These are phyloP conservation scores for Nakaseomyces delphensis DNA, from an alignment of 1,139 yeast species.

Conservation along the genomic window DNA sequence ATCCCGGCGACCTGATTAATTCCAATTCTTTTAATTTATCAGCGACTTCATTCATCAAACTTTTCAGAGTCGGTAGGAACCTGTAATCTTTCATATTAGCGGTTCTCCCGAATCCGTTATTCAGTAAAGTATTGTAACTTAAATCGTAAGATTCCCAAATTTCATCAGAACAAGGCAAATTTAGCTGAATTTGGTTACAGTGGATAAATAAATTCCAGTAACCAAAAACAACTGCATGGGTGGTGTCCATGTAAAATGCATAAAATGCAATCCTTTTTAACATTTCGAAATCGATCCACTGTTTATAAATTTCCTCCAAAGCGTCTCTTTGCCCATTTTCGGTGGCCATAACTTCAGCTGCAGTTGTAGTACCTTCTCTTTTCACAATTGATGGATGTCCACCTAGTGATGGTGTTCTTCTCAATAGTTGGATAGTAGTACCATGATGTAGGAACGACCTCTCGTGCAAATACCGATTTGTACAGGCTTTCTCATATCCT, in stretches of 20 bases:
- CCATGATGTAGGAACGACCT: constrained; percentile 73
- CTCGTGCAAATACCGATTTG: constrained; percentile 54
- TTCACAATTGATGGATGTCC: constrained; percentile 47
- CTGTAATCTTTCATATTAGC: constrained; percentile 21
- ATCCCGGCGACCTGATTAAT: neutral
- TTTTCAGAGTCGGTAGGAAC: constrained; percentile 49
- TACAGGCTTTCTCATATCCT: constrained; percentile 56
- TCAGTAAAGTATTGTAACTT: constrained; percentile 21
- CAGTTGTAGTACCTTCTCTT: constrained; percentile 19
- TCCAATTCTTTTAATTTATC: neutral
- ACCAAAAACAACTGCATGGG: constrained; percentile 74
- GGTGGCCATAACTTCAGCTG: constrained; percentile 9
- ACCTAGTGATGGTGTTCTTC: constrained; percentile 67
- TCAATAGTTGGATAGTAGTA: constrained; percentile 58
- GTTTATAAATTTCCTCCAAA: constrained; percentile 37
- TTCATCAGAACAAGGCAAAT: constrained; percentile 72
- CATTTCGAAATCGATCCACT: constrained; percentile 73
- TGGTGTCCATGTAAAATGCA: constrained; percentile 71
- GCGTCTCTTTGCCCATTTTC: constrained; percentile 13
- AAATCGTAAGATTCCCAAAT: constrained; percentile 54
- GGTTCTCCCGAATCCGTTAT: constrained; percentile 20
- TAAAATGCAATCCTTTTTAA: constrained; percentile 70
- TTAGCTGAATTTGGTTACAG: constrained; percentile 53
- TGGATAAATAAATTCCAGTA: constrained; percentile 64
- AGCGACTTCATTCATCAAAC: constrained; percentile 32